Evolutionary conservation across 129 eudicot genomes (phyloP), one percentile per base, ranked within the genome.

Genomic region (Logfia minima): DNA sequence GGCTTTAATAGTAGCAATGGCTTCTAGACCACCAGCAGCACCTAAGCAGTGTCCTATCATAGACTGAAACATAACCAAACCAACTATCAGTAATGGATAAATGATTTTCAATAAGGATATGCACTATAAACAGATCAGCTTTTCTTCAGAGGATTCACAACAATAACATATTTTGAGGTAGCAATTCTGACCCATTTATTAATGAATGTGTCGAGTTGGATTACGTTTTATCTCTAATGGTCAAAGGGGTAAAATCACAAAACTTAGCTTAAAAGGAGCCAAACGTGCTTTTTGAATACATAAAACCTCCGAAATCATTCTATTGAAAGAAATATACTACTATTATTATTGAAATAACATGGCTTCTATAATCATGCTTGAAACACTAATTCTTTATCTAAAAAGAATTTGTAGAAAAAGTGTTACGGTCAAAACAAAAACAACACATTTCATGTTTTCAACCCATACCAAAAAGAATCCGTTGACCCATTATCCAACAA

Each of bases 21-120:
- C 99, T 88, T 95, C 99, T 83, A 94, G 76, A 75, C 98, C 97
- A 43, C 98, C 98, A 35, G 98, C 97, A 72, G 98, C 98, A 65
- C 98, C 98, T 74, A 91, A 91, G 82, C 97, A 94, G 81, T 94
- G 98, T 41, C 98, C 98, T 77, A 94, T 94, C 97, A 94, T 91
- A 39, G 98, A 94, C 98, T 94, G 91, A 56, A 84, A 75, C 53
- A 72, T 32, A 70, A 67, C 63, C 71, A 76, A 32, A 37, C 52
- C 6, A 67, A 19, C 5, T 58, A 48, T 66, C 55, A 75, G 72
- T 16, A 1, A 11, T 4, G 2, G 3, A 29, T 24, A 28, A 52
- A 18, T 4, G 10, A 26, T 63, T 26, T 14, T 11, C 19, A 55
- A 1, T 5, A 18, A 53, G 60, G 9, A 18, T 61, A 61, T 61